Percentiles rank a stretch among this genome's conserved stretches.
phyloP scores from a whole-genome alignment of 257 asterid species.

The Solanum rostratum region DNA sequence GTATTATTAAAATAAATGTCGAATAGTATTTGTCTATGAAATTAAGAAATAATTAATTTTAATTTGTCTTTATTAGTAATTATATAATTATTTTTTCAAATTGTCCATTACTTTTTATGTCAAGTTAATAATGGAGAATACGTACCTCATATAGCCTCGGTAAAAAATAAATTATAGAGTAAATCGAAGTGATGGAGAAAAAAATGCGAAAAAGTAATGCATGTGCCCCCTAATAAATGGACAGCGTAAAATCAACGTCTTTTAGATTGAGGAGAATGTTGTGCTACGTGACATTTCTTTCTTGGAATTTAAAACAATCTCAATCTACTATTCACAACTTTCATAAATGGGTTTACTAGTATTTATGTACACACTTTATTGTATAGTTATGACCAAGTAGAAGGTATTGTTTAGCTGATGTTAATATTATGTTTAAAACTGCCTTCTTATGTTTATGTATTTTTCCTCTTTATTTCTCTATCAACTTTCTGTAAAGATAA shows the following conservation, averaged over 20 bases:
- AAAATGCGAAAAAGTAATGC: constrained; percentile 4
- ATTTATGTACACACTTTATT: neutral
- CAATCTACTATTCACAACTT: neutral
- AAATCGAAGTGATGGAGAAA: neutral
- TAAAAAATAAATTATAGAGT: neutral
- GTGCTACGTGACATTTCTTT: constrained; percentile 1
- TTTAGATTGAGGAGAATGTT: constrained; percentile 5
- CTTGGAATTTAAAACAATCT: neutral
- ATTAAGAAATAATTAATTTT: no score
- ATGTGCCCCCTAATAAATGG: constrained; percentile 30
- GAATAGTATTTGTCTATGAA: no score
- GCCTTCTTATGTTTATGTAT: neutral
- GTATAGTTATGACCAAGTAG: neutral
- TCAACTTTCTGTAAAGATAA: neutral
- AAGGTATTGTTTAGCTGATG: neutral
- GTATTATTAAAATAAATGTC: no score
- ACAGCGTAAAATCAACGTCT: constrained; percentile 12
- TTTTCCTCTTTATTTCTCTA: neutral
- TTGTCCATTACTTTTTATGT: no score
- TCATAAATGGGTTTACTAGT: neutral
- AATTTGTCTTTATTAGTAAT: no score
- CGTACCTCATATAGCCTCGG: neutral
- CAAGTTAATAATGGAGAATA: neutral
- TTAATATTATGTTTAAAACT: neutral
- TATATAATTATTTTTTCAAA: no score